Conservation (phyloP, 2,329 filamentous ascomycete species). For the Whalleya microplaca region DNA sequence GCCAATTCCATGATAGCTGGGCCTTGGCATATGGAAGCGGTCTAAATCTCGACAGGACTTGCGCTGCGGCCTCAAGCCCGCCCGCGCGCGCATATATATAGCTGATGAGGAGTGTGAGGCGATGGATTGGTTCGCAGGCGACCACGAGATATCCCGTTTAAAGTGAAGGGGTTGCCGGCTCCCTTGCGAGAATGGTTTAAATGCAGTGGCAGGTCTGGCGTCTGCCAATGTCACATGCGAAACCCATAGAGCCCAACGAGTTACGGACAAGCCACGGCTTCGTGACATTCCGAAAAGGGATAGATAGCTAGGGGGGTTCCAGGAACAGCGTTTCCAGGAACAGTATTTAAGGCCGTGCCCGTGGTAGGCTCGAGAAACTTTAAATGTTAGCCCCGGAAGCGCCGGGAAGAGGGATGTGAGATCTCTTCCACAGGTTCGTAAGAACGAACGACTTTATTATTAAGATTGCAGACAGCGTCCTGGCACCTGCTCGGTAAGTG, state of each 20-base stretch:
- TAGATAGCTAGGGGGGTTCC: neutral
- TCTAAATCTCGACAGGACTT: slow-evolving; percentile 11
- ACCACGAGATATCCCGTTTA: slow-evolving; percentile 15
- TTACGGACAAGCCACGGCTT: neutral
- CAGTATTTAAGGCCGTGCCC: neutral
- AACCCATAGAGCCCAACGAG: slow-evolving; percentile 1
- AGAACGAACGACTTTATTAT: neutral
- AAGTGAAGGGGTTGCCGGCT: slow-evolving; percentile 1
- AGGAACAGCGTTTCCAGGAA: too few relatives aligned
- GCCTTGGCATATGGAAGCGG: slow-evolving; percentile 16
- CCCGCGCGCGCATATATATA: neutral
- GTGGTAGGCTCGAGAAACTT: slow-evolving; percentile 1
- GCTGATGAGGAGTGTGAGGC: slow-evolving; percentile 2
- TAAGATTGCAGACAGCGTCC: neutral
- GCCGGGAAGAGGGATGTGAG: neutral
- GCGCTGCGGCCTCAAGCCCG: neutral
- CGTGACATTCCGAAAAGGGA: slow-evolving; percentile 5
- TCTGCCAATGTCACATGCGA: slow-evolving; percentile 2
- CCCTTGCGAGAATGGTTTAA: slow-evolving; percentile 1
- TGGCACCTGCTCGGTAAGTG: too few relatives aligned
- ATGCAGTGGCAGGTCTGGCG: neutral
- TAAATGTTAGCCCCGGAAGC: neutral
- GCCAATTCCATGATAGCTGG: slow-evolving; percentile 18
- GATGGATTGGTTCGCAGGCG: slow-evolving; percentile 16
- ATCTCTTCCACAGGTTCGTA: neutral